Evolutionary conservation across 176 grass and related monocot genomes (phyloP).

Genomic region (Oryza meridionalis): DNA sequence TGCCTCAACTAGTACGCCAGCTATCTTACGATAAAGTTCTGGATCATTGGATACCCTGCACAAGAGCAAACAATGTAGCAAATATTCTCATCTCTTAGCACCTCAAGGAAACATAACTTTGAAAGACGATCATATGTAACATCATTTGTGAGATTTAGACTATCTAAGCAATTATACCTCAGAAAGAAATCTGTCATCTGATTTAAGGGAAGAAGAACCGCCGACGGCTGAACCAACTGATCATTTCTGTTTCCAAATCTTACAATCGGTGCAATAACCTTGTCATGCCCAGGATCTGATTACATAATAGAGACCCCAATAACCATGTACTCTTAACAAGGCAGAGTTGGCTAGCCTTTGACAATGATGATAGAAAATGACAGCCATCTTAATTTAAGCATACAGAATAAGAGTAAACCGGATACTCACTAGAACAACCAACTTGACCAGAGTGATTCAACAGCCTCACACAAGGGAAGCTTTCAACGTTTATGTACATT

Average conservation of each 20-base stretch:
- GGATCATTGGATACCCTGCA: slow-evolving; percentile 73
- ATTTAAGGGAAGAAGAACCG: slow-evolving; percentile 75
- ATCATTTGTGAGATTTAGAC: slow-evolving; percentile 14
- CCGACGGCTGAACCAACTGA: slow-evolving; percentile 56
- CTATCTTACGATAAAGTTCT: slow-evolving; percentile 70
- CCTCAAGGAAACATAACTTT: background rate
- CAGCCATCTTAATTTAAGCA: slow-evolving; percentile 8
- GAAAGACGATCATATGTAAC: slow-evolving; percentile 17
- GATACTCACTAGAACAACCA: slow-evolving; percentile 91
- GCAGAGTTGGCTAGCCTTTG: slow-evolving; percentile 3
- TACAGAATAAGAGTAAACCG: slow-evolving; percentile 15
- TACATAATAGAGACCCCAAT: slow-evolving; percentile 27
- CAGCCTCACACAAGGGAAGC: slow-evolving; percentile 88
- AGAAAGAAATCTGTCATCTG: slow-evolving; percentile 80
- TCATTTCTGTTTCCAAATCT: slow-evolving; percentile 52
- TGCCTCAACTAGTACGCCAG: slow-evolving; percentile 88
- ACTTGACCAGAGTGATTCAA: slow-evolving; percentile 94
- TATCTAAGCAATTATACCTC: slow-evolving; percentile 49
- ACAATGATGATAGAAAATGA: slow-evolving; percentile 28
- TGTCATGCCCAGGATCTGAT: slow-evolving; percentile 80
- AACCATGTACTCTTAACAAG: slow-evolving; percentile 19
- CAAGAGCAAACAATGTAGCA: slow-evolving; percentile 32
- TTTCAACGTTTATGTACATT: slow-evolving; percentile 85
- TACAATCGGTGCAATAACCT: slow-evolving; percentile 77
- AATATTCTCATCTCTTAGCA: slow-evolving; percentile 36